These are phyloP conservation scores for Pseudotulostoma volvatum DNA, from an alignment of 495 filamentous ascomycete genomes.

Conservation along the genomic window DNA sequence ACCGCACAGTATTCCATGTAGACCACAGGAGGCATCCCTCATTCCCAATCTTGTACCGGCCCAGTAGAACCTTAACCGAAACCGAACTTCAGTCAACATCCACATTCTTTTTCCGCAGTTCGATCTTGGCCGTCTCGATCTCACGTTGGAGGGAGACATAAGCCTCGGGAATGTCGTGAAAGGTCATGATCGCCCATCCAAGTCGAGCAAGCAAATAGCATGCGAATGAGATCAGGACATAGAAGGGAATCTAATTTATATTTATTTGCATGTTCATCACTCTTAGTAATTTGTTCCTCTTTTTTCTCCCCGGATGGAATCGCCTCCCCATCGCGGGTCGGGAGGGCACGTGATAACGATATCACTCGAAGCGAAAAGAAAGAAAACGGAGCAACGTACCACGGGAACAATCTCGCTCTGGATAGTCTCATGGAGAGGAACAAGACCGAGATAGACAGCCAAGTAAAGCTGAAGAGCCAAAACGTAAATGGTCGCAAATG, in stretches of 20 bases:
- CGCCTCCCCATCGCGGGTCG: no score
- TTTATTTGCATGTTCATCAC: no score
- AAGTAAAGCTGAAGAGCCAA: constrained; percentile 69
- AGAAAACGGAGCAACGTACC: constrained; percentile 18
- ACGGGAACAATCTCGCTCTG: constrained; percentile 38
- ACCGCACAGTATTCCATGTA: no score
- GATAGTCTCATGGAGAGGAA: constrained; percentile 59
- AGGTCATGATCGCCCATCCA: constrained; percentile 81
- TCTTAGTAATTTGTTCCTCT: no score
- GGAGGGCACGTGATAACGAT: no score
- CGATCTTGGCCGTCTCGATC: constrained; percentile 34
- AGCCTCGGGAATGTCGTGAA: constrained; percentile 88
- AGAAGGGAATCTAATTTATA: constrained; percentile 77
- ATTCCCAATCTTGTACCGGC: no score
- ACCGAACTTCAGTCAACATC: constrained; percentile 34
- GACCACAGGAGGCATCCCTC: no score
- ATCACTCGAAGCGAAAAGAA: constrained; percentile 2
- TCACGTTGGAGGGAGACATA: constrained; percentile 72
- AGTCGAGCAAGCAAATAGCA: constrained; percentile 85
- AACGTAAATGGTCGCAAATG: constrained; percentile 4
- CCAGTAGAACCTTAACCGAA: no score
- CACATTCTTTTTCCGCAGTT: constrained; percentile 32
- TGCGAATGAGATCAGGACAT: constrained; percentile 79
- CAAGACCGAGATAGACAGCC: constrained; percentile 63
- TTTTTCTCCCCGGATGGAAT: no score